phyloP scores from a whole-genome alignment of 148 eudicot species.

The Spergularia bocconei region DNA sequence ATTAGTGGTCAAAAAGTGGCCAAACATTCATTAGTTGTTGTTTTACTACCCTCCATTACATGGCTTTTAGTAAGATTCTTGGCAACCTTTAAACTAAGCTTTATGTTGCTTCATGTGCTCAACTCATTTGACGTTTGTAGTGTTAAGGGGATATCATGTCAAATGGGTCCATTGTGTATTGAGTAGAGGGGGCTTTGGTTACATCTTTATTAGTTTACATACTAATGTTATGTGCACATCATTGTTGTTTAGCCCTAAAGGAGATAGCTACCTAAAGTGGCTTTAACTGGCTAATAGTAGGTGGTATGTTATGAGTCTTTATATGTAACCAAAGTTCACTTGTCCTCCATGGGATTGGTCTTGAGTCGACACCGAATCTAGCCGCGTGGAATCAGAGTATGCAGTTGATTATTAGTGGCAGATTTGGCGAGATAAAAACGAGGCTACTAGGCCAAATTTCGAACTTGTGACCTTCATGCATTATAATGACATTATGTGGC shows the following conservation, averaged over 20 bases:
- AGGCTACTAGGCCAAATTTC: too few species aligned
- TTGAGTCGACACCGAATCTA: too few species aligned
- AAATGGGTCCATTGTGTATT: constrained; percentile 29
- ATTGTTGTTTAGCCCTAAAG: constrained; percentile 16
- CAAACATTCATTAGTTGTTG: constrained; percentile 31
- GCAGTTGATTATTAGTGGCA: too few species aligned
- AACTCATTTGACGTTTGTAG: constrained; percentile 33
- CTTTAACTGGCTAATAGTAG: constrained; percentile 13
- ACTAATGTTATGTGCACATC: constrained; percentile 13
- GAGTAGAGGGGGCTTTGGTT: constrained; percentile 7
- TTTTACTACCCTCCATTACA: constrained; percentile 34
- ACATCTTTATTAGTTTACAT: constrained; percentile 14
- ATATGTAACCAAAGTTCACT: not conserved
- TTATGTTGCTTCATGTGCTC: constrained; percentile 36
- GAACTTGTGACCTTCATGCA: too few species aligned
- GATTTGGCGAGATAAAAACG: too few species aligned
- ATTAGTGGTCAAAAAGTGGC: constrained; percentile 20
- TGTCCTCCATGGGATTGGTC: not conserved
- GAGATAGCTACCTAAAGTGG: constrained; percentile 15
- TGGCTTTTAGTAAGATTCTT: constrained; percentile 39
- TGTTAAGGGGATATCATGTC: constrained; percentile 25
- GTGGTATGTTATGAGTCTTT: constrained; percentile 13
- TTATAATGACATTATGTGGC: too few species aligned
- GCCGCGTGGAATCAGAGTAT: too few species aligned
- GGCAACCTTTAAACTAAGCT: constrained; percentile 24